These are phyloP conservation scores for Dothidotthia symphoricarpi DNA, from an alignment of 2,329 filamentous ascomycete species.

Conservation along the genomic window DNA sequence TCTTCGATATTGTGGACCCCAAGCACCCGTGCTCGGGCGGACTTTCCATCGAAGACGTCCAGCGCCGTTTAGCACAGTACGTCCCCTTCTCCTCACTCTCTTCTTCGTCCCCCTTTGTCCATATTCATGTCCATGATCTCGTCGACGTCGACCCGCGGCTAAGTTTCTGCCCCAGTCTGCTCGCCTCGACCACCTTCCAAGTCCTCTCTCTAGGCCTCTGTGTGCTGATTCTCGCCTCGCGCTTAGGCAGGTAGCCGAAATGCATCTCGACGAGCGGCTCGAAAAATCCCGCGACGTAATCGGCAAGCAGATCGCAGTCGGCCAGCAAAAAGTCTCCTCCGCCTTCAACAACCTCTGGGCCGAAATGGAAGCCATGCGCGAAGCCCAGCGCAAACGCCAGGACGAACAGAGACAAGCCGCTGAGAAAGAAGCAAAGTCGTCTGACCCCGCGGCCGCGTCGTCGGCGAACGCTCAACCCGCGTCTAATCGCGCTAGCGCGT, in stretches of 20 bases:
- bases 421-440: slow-evolving; percentile 26
- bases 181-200: slow-evolving; percentile 31
- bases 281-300: slow-evolving; percentile 79
- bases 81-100: slow-evolving; percentile 20
- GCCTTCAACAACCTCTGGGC: slow-evolving; percentile 87
- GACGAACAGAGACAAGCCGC: slow-evolving; percentile 54
- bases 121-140: no score
- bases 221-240: slow-evolving; percentile 40
- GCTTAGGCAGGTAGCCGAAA: slow-evolving; percentile 74
- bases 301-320: slow-evolving; percentile 83
- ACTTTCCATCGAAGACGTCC: slow-evolving; percentile 89
- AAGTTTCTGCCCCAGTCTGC: slow-evolving; percentile 30
- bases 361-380: slow-evolving; percentile 80
- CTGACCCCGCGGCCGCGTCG: not conserved
- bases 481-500: slow-evolving; percentile 51
- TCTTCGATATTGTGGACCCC: slow-evolving; percentile 93
- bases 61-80: slow-evolving; percentile 75
- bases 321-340: slow-evolving; percentile 81
- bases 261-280: slow-evolving; percentile 89
- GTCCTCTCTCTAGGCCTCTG: slow-evolving; percentile 28
- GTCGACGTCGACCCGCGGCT: slow-evolving; percentile 24
- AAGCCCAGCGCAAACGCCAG: slow-evolving; percentile 64
- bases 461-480: not conserved
- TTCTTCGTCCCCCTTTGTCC: no score
- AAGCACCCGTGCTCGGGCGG: slow-evolving; percentile 91